A percentile compares a stretch with the other conserved stretches of the same genome.
Evolutionary conservation across 495 filamentous ascomycete species (phyloP).

Genomic region (Tuber magnatum): DNA sequence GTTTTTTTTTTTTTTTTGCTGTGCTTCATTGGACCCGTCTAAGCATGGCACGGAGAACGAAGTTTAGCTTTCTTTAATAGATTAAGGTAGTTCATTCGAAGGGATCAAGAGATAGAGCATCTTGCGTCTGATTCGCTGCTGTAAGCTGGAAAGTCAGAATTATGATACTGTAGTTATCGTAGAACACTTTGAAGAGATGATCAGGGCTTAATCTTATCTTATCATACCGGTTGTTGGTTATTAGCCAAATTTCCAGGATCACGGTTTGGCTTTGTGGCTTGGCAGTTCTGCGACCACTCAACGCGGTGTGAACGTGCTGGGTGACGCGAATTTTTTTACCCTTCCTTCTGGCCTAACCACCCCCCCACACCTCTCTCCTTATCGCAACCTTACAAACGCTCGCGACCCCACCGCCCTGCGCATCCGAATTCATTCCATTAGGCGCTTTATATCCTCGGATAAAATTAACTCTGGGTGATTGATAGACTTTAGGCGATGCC

Average conservation of each 20-base stretch:
- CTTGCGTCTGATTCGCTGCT: neutral
- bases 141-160: neutral
- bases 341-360: neutral
- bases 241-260: neutral
- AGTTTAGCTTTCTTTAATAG: neutral
- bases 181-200: neutral
- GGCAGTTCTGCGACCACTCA: neutral
- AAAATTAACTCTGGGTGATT: neutral
- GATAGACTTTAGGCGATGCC: slow-evolving; percentile 15
- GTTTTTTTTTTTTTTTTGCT: neutral
- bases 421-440: neutral
- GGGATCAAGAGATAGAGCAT: neutral
- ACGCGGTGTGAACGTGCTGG: neutral
- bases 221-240: neutral
- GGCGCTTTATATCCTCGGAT: neutral
- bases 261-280: neutral
- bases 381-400: neutral
- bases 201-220: neutral
- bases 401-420: neutral
- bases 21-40: neutral
- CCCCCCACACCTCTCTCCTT: neutral
- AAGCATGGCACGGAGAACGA: neutral
- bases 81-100: neutral
- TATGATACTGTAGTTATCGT: too few relatives aligned
- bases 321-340: neutral